Conservation (phyloP, 2,329 filamentous ascomycete species). For the Chaetomiaceae sp. region DNA sequence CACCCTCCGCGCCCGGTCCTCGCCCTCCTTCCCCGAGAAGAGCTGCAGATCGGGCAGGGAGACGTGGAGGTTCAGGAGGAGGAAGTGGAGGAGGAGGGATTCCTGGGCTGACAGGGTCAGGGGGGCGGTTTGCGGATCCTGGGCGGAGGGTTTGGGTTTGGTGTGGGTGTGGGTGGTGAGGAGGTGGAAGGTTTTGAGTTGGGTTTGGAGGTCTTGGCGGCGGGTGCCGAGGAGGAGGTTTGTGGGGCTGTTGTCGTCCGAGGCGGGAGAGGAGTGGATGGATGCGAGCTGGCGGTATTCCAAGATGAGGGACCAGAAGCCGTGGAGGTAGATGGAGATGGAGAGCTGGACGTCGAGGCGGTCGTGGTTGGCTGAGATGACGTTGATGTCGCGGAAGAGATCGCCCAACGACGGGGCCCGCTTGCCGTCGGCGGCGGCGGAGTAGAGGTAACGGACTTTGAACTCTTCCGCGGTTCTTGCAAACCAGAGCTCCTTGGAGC, state of each 20-base stretch:
- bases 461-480: constrained; percentile 60
- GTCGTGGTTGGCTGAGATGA: constrained; percentile 45
- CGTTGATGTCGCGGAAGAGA: constrained; percentile 52
- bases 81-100: constrained; percentile 47
- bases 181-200: constrained; percentile 47
- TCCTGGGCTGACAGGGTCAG: too few species aligned
- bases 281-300: constrained; percentile 59
- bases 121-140: neutral
- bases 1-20: constrained; percentile 58
- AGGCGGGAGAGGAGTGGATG: constrained; percentile 45
- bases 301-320: constrained; percentile 61
- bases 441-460: constrained; percentile 55
- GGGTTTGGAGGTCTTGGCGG: constrained; percentile 58
- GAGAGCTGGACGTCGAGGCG: constrained; percentile 54
- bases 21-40: constrained; percentile 63
- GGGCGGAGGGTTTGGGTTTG: neutral
- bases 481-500: constrained; percentile 59
- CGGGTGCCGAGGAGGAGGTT: constrained; percentile 48
- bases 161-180: constrained; percentile 41
- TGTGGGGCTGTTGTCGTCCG: constrained; percentile 28
- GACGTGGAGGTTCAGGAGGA: constrained; percentile 61
- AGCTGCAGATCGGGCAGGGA: constrained; percentile 62
- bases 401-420: constrained; percentile 49
- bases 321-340: constrained; percentile 58
- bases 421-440: constrained; percentile 33